These are phyloP conservation scores for Ramaria rubella DNA, from an alignment of 768 basidiomycete species.

Conservation along the genomic window DNA sequence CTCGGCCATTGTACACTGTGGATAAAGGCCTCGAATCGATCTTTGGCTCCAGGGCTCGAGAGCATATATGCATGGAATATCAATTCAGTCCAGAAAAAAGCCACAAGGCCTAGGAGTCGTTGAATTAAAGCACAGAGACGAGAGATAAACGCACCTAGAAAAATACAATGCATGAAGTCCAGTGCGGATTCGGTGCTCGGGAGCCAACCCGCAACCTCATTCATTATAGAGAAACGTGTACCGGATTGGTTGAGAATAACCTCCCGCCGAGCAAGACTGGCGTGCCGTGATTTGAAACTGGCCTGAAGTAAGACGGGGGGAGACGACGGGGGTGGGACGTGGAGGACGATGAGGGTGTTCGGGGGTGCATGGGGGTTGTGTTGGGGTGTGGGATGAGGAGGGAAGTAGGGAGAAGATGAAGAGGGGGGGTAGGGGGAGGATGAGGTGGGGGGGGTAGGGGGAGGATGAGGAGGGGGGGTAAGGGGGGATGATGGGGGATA, in stretches of 20 bases:
- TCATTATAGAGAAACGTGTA: not conserved
- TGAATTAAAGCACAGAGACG: not conserved
- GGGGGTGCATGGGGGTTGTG: no score
- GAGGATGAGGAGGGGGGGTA: not conserved
- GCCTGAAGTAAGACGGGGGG: not conserved
- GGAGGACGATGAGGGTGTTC: no score
- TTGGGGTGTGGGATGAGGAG: not conserved
- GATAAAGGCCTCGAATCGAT: conserved; percentile 21
- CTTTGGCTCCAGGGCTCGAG: conserved; percentile 18
- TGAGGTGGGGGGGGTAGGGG: not conserved
- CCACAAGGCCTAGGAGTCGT: conserved; percentile 16
- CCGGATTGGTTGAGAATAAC: not conserved
- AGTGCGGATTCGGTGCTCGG: not conserved
- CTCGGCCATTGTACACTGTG: conserved; percentile 26
- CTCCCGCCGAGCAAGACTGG: not conserved
- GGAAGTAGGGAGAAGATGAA: not conserved
- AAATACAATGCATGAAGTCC: conserved; percentile 16
- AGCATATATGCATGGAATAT: conserved; percentile 24
- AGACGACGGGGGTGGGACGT: no score
- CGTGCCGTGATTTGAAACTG: not conserved
- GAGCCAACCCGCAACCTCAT: conserved; percentile 12
- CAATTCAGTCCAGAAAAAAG: conserved; percentile 19
- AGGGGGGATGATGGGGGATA: no score
- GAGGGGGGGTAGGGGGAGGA: not conserved
- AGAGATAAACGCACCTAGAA: conserved; percentile 7